A percentile compares a stretch with the other conserved stretches of the same genome.
Evolutionary conservation across 2,329 filamentous ascomycete genomes (phyloP).

Genomic region (Lecanosticta acicola): DNA sequence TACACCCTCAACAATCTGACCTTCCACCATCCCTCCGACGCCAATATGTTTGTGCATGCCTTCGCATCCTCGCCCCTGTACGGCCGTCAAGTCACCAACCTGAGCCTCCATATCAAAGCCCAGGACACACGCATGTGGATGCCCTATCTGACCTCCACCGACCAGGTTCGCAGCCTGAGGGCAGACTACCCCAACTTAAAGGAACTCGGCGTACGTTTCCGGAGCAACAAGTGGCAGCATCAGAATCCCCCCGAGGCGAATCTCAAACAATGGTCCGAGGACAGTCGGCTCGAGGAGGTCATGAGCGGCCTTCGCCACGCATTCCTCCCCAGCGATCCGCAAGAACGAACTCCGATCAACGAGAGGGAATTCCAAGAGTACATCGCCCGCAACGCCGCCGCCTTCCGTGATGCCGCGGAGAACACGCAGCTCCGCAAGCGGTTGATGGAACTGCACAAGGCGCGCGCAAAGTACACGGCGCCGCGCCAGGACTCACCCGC

Average conservation of each 20-base stretch:
- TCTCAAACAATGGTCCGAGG: constrained; percentile 27
- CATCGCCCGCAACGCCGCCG: constrained; percentile 9
- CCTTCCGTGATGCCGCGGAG: constrained; percentile 6
- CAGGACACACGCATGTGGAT: constrained; percentile 35
- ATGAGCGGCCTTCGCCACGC: constrained; percentile 27
- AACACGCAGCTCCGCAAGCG: constrained; percentile 15
- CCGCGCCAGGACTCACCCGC: constrained; percentile 13
- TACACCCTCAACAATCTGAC: constrained; percentile 32
- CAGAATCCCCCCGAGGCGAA: constrained; percentile 23
- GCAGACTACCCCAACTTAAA: constrained; percentile 31
- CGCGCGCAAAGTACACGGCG: constrained; percentile 1
- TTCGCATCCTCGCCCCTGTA: constrained; percentile 21
- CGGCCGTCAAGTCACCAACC: constrained; percentile 19
- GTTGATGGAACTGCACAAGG: constrained; percentile 17
- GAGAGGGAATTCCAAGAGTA: constrained; percentile 16
- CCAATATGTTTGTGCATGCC: constrained; percentile 36
- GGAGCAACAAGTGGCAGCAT: constrained; percentile 31
- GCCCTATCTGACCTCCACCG: constrained; percentile 31
- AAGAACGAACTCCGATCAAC: constrained; percentile 8
- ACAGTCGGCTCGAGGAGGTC: constrained; percentile 26
- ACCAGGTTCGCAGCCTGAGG: constrained; percentile 27
- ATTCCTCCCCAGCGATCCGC: constrained; percentile 19
- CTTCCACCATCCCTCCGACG: constrained; percentile 35
- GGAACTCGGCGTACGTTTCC: constrained; percentile 28
- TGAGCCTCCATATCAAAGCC: constrained; percentile 31